Percentiles rank a stretch among this genome's conserved stretches.
Evolutionary conservation across 1,284 basidiomycete species (phyloP).

Genomic region (Heterobasidion occidentale): DNA sequence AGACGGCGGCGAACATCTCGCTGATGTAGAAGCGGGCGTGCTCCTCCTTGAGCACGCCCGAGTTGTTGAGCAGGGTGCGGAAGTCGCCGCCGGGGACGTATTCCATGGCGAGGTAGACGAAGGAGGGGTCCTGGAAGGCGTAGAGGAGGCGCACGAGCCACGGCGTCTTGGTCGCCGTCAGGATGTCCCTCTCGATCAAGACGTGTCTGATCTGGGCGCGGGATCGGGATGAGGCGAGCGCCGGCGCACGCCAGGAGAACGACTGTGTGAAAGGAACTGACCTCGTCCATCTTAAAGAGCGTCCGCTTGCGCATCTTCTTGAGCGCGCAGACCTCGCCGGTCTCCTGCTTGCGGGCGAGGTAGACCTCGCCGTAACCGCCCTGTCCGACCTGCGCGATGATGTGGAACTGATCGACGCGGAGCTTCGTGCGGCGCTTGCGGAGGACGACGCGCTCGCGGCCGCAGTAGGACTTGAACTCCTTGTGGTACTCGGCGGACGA

Average conservation of each 20-base stretch:
- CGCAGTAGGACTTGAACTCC: slow-evolving; percentile 88
- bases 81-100: slow-evolving; percentile 97
- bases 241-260: background rate
- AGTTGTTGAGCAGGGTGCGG: slow-evolving; percentile 91
- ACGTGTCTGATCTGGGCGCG: slow-evolving; percentile 76
- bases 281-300: slow-evolving; percentile 95
- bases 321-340: slow-evolving; percentile 89
- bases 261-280: slow-evolving; percentile 22
- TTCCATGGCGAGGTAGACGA: slow-evolving; percentile 97
- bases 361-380: slow-evolving; percentile 96
- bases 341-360: slow-evolving; percentile 85
- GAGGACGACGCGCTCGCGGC: slow-evolving; percentile 86
- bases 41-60: slow-evolving; percentile 92
- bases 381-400: slow-evolving; percentile 95
- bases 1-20: slow-evolving; percentile 92
- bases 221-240: slow-evolving; percentile 2
- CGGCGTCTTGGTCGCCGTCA: slow-evolving; percentile 91
- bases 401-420: slow-evolving; percentile 86
- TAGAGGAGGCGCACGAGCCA: slow-evolving; percentile 92
- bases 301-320: slow-evolving; percentile 96
- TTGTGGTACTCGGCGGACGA: slow-evolving; percentile 57
- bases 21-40: slow-evolving; percentile 92
- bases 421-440: slow-evolving; percentile 83
- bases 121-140: slow-evolving; percentile 86
- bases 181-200: slow-evolving; percentile 92